Percentiles rank a stretch among this genome's conserved stretches.
Conservation (phyloP, 306 rosid genomes). For the Hylodesmum podocarpum region DNA sequence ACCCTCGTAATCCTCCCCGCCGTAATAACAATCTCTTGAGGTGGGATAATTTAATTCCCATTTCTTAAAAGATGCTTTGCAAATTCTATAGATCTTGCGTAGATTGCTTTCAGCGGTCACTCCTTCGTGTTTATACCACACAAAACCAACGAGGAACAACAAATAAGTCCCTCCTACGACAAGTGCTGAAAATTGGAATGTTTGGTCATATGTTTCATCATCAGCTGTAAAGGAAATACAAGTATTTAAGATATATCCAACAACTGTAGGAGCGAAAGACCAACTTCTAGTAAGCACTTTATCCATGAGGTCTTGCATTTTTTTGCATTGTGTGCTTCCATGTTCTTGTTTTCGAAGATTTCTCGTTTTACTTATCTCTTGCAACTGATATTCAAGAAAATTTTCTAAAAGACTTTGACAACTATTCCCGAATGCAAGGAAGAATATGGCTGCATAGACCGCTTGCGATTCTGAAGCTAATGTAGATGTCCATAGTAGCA, state of each 20-base stretch:
- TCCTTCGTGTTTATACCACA: background rate
- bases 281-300: rapidly evolving
- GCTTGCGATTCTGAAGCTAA: background rate
- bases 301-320: background rate
- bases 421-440: background rate
- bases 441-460: background rate
- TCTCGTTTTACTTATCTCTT: background rate
- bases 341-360: background rate
- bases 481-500: background rate
- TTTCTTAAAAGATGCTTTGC: background rate
- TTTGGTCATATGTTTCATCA: background rate
- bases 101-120: background rate
- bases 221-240: background rate
- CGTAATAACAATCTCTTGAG: background rate
- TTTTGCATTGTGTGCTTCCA: no score
- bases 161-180: background rate
- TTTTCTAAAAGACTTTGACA: background rate
- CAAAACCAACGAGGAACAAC: background rate
- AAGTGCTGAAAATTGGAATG: background rate
- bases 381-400: background rate
- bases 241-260: background rate
- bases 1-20: background rate
- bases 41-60: background rate
- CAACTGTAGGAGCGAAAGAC: background rate
- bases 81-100: background rate